Evolutionary conservation across 768 basidiomycete genomes (phyloP).

Genomic region (Termitomyces bulborhizus): DNA sequence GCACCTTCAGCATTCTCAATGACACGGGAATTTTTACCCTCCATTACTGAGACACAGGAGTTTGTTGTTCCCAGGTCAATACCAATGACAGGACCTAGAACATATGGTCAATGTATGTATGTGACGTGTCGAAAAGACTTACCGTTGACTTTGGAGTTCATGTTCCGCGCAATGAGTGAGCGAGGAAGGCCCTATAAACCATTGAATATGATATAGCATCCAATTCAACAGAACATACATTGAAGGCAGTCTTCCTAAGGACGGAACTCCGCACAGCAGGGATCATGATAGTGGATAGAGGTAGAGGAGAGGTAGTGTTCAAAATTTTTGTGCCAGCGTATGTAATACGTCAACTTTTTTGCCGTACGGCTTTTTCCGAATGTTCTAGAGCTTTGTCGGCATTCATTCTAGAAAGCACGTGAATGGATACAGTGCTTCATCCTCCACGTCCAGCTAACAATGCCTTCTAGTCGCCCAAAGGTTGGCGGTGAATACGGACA

Average conservation of each 20-base stretch:
- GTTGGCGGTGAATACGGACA: constrained; percentile 75
- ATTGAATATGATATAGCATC: not conserved
- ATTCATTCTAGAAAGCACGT: not conserved
- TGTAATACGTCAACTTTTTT: constrained; percentile 24
- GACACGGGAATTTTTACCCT: constrained; percentile 90
- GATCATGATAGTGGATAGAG: constrained; percentile 65
- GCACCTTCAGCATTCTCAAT: constrained; percentile 98
- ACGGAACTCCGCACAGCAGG: constrained; percentile 53
- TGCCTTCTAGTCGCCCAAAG: constrained; percentile 24
- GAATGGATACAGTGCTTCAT: not conserved
- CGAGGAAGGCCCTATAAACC: constrained; percentile 54
- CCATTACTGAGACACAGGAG: constrained; percentile 92
- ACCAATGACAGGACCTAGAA: constrained; percentile 80
- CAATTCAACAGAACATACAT: constrained; percentile 38
- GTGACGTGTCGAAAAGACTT: constrained; percentile 21
- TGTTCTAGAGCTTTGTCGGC: constrained; percentile 23
- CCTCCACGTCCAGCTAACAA: constrained; percentile 1
- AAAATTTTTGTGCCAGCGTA: constrained; percentile 37
- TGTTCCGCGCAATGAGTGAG: constrained; percentile 78
- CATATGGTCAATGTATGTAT: not conserved
- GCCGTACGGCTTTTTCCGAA: constrained; percentile 35
- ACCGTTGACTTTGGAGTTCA: constrained; percentile 95
- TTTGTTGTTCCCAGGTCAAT: constrained; percentile 96
- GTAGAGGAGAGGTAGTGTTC: constrained; percentile 33
- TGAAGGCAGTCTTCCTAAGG: constrained; percentile 45